Evolutionary conservation across 805 yeast genomes (phyloP).

Genomic region (Nakazawaea ernobii): DNA sequence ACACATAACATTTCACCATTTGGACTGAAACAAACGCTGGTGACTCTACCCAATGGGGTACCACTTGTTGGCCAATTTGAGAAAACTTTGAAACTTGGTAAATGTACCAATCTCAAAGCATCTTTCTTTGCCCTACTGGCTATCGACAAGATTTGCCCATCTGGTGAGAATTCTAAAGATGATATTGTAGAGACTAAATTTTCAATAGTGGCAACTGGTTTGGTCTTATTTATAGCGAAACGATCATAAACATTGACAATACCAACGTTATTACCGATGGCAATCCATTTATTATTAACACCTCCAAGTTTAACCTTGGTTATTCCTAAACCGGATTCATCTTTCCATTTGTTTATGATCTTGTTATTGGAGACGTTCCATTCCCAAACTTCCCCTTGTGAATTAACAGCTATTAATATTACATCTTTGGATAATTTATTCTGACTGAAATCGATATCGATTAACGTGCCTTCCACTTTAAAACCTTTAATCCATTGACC

Average conservation of each 20-base stretch:
- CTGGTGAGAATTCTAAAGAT: slow-evolving; percentile 65
- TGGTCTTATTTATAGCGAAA: slow-evolving; percentile 22
- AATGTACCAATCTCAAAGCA: slow-evolving; percentile 78
- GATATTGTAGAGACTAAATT: slow-evolving; percentile 81
- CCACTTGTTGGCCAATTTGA: slow-evolving; percentile 97
- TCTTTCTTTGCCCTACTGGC: slow-evolving; percentile 85
- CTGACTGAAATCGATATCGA: slow-evolving; percentile 68
- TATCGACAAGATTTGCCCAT: slow-evolving; percentile 83
- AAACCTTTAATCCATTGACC: slow-evolving; percentile 89
- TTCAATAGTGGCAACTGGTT: slow-evolving; percentile 63
- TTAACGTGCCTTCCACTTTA: slow-evolving; percentile 80
- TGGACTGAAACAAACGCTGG: slow-evolving; percentile 73
- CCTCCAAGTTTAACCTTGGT: slow-evolving; percentile 76
- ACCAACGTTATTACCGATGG: slow-evolving; percentile 86
- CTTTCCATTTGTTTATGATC: slow-evolving; percentile 70
- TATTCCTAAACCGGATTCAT: slow-evolving; percentile 79
- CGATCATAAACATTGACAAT: slow-evolving; percentile 84
- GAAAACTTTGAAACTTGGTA: slow-evolving; percentile 82
- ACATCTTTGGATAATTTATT: slow-evolving; percentile 32
- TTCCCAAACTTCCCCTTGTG: slow-evolving; percentile 87
- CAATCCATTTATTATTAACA: slow-evolving; percentile 67
- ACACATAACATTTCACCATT: slow-evolving; percentile 77
- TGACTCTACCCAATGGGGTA: slow-evolving; percentile 94
- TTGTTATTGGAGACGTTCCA: slow-evolving; percentile 50
- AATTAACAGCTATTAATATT: slow-evolving; percentile 55